Percentiles rank a stretch among this genome's conserved stretches.
These are phyloP conservation scores for Platanthera zijinensis DNA, from an alignment of 106 monocot genomes.

Conservation along the genomic window DNA sequence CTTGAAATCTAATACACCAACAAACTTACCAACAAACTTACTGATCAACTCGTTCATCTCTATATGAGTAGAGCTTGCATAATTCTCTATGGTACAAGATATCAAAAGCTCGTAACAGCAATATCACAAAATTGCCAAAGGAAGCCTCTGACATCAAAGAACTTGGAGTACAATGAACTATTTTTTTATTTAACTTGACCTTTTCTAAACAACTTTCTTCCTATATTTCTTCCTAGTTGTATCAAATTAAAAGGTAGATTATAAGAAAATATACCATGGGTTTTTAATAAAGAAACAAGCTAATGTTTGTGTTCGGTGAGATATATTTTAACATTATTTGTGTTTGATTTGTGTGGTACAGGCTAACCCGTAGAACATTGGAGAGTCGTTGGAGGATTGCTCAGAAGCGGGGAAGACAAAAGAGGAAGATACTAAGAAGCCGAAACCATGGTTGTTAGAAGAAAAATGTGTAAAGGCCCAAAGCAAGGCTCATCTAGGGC, in stretches of 20 bases:
- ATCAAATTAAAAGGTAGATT: background rate
- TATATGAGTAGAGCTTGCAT: background rate
- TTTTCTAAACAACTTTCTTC: background rate
- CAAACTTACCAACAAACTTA: background rate
- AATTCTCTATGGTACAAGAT: background rate
- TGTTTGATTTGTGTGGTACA: too few relatives aligned
- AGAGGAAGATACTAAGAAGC: too few relatives aligned
- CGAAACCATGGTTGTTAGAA: too few relatives aligned
- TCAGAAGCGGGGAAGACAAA: too few relatives aligned
- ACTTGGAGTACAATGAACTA: background rate
- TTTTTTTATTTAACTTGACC: background rate
- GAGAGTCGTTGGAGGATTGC: too few relatives aligned
- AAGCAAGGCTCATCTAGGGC: too few relatives aligned
- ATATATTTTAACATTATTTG: too few relatives aligned
- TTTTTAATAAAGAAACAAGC: too few relatives aligned
- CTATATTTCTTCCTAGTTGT: background rate
- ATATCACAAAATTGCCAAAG: background rate
- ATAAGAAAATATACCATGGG: background rate
- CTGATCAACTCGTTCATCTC: background rate
- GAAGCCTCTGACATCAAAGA: background rate
- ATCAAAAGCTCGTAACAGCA: background rate
- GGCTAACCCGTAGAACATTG: too few relatives aligned
- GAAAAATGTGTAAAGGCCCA: too few relatives aligned
- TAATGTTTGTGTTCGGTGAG: too few relatives aligned
- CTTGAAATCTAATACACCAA: too few relatives aligned